Evolutionary conservation across 306 rosid species (phyloP).

Genomic region (Cicer judaicum): DNA sequence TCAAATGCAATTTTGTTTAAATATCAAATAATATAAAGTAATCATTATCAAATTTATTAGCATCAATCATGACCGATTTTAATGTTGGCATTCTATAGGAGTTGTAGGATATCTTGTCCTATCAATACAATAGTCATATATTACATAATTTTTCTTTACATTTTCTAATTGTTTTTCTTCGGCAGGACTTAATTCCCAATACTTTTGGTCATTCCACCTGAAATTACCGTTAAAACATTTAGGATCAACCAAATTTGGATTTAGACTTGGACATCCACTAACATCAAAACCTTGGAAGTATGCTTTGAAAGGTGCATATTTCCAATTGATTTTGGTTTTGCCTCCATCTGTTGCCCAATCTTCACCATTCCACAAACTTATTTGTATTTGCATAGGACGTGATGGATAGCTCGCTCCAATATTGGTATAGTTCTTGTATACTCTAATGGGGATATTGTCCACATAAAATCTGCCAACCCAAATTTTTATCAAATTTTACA

Average conservation of each 20-base stretch:
- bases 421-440: slow-evolving; percentile 48
- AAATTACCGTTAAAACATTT: slow-evolving; percentile 46
- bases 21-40: too few relatives aligned
- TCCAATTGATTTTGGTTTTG: slow-evolving; percentile 50
- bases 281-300: slow-evolving; percentile 53
- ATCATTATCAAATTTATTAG: too few relatives aligned
- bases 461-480: slow-evolving; percentile 51
- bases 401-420: slow-evolving; percentile 48
- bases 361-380: slow-evolving; percentile 60
- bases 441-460: slow-evolving; percentile 63
- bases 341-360: slow-evolving; percentile 75
- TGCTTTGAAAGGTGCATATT: slow-evolving; percentile 63
- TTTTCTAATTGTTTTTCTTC: slow-evolving; percentile 36
- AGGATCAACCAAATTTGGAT: neutral
- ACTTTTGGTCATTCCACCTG: slow-evolving; percentile 53
- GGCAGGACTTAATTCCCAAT: slow-evolving; percentile 41
- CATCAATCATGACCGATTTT: neutral
- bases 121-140: slow-evolving; percentile 64
- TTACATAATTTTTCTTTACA: slow-evolving; percentile 40
- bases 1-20: too few relatives aligned
- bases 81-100: slow-evolving; percentile 60
- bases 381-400: slow-evolving; percentile 57
- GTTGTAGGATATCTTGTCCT: slow-evolving; percentile 40
- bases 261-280: slow-evolving; percentile 41
- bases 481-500: neutral